Evolutionary conservation across 306 rosid genomes (phyloP).

Genomic region (Prunus davidiana): DNA sequence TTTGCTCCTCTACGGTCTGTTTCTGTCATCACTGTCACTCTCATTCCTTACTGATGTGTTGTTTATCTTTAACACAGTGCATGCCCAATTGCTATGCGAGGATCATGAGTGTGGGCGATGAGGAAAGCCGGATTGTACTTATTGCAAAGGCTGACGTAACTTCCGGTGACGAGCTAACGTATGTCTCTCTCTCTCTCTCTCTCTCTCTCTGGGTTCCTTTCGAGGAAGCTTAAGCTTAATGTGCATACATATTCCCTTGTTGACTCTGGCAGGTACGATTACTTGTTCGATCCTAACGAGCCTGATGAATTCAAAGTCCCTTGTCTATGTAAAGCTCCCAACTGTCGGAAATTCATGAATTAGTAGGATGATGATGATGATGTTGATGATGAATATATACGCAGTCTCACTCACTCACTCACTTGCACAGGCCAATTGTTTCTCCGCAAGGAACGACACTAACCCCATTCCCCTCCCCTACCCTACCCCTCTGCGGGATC

Average conservation of each 20-base stretch:
- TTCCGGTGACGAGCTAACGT: conserved; percentile 93
- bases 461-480: conserved; percentile 46
- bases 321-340: conserved; percentile 92
- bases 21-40: background rate
- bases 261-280: conserved; percentile 75
- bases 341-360: conserved; percentile 96
- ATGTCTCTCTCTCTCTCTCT: no score
- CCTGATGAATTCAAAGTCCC: conserved; percentile 98
- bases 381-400: background rate
- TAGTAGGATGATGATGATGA: conserved; percentile 40
- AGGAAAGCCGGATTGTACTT: conserved; percentile 93
- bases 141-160: conserved; percentile 81
- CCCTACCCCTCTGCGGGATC: conserved; percentile 27
- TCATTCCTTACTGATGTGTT: conserved; percentile 4
- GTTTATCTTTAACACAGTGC: conserved; percentile 50
- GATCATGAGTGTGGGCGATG: conserved; percentile 98
- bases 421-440: conserved; percentile 62
- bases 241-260: background rate
- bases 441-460: conserved; percentile 72
- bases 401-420: conserved; percentile 17
- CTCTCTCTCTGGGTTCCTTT: background rate
- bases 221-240: background rate
- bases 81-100: conserved; percentile 99
- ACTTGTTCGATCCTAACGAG: conserved; percentile 96
- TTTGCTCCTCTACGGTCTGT: background rate